Conservation (phyloP, 495 filamentous ascomycete species). For the Penicillium cinerascens region DNA sequence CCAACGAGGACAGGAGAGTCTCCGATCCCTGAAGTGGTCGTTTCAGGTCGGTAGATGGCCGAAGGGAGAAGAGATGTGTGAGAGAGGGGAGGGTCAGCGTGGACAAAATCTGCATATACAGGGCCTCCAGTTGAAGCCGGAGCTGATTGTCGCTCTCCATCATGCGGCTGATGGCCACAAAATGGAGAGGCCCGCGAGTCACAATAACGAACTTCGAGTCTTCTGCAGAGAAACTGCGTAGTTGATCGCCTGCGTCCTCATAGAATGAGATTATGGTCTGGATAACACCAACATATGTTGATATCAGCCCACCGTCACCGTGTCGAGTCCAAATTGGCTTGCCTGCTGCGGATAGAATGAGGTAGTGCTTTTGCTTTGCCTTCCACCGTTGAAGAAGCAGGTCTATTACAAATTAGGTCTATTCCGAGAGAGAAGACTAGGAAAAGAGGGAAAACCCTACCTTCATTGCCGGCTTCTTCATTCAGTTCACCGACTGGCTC, state of each 20-base stretch:
- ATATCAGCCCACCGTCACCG: constrained; percentile 83
- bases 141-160: constrained; percentile 89
- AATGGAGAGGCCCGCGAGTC: constrained; percentile 79
- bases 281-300: constrained; percentile 89
- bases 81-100: constrained; percentile 90
- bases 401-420: constrained; percentile 38
- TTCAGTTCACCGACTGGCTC: constrained; percentile 67
- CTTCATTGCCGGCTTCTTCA: constrained; percentile 62
- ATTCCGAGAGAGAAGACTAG: not conserved
- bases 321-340: constrained; percentile 97
- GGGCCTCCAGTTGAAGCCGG: constrained; percentile 79
- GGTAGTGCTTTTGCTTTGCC: constrained; percentile 89
- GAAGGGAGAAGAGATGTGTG: constrained; percentile 80
- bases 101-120: constrained; percentile 97
- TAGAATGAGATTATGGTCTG: constrained; percentile 99
- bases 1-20: constrained; percentile 81
- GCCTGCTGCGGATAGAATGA: constrained; percentile 94
- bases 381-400: constrained; percentile 71
- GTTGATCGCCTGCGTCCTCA: constrained; percentile 67
- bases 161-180: constrained; percentile 88
- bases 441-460: constrained; percentile 31
- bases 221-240: constrained; percentile 80
- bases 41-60: constrained; percentile 86
- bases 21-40: constrained; percentile 94
- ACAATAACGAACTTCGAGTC: constrained; percentile 79